phyloP scores from a whole-genome alignment of 2,329 filamentous ascomycete species.

The Penicillium glabrum region DNA sequence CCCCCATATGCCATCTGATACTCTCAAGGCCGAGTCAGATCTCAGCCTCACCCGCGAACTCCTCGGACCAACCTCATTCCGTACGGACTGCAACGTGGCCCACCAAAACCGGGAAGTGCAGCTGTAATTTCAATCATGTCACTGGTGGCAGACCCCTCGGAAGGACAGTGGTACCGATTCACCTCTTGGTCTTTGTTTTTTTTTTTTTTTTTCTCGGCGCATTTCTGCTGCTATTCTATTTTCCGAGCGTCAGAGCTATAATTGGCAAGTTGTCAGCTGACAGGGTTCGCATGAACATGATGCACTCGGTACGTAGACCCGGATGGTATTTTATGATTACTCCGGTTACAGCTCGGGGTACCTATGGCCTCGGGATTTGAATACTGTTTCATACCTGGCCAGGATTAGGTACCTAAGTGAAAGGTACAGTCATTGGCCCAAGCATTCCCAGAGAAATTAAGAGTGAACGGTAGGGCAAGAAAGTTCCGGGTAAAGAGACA shows the following conservation, averaged over 20 bases:
- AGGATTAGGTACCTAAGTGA: background rate
- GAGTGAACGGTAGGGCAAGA: background rate
- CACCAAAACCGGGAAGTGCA: constrained; percentile 12
- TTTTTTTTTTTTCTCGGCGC: background rate
- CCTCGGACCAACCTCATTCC: constrained; percentile 15
- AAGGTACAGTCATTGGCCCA: background rate
- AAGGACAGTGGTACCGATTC: constrained; percentile 10
- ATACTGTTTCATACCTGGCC: constrained; percentile 2
- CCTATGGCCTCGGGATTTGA: constrained; percentile 1
- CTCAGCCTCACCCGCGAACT: constrained; percentile 11
- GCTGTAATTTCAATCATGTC: constrained; percentile 14
- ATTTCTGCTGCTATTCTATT: background rate
- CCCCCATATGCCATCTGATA: constrained; percentile 3
- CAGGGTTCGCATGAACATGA: background rate
- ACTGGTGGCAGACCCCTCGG: constrained; percentile 3
- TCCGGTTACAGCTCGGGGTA: background rate
- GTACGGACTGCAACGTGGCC: constrained; percentile 18
- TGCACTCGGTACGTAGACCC: background rate
- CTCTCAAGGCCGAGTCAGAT: constrained; percentile 5
- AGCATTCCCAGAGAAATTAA: background rate
- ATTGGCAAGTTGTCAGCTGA: constrained; percentile 14
- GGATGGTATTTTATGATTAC: background rate
- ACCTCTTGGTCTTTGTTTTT: background rate
- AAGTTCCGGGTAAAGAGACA: background rate
- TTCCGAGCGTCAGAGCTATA: constrained; percentile 1